Base-by-base conservation (phyloP, 73 alveolate species). In the Tetrahymena elliotti region DNA sequence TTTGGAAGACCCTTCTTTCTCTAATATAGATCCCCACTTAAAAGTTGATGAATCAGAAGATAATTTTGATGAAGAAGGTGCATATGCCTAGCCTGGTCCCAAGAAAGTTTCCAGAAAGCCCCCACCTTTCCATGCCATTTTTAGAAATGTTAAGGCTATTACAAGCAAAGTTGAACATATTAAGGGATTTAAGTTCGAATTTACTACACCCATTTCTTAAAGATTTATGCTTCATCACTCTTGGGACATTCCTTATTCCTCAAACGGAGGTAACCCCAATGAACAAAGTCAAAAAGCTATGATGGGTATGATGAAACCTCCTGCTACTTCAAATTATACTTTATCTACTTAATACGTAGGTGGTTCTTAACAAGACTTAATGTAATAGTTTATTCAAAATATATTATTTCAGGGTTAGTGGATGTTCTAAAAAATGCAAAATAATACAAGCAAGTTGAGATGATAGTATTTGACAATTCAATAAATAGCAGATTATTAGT, bases 121-220 rank as follows among this genome's bases (percentile, higher is more conserved):
- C 40, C 95, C 95, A 84, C 93, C 93, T 11, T 94, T 94, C 93
- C 95, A 94, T 94, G 95, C 94, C 35, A 82, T 94, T 36, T 83
- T 88, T 35, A 94, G 92, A 52, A 94, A 94, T 94, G 93, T 94
- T 53, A 94, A 94, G 41, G 96, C 96, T 34, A 92, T 94, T 40
- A 94, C 96, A 16, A 94, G 93, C 93, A 94, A 94, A 47, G 95
- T 94, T 39, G 96, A 94, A 92, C 96, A 94, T 52, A 94, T 94
- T 94, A 94, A 94, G 92, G 96, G 96, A 33, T 94, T 94, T 35
- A 94, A 94, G 92, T 94, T 94, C 38, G 96, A 94, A 33, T 37
- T 94, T 35, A 88, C 96, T 84, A 94, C 95, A 35, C 95, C 93
- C 27, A 52, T 94, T 38, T 94, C 96, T 27, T 52, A 94, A 52